Evolutionary conservation across 129 eudicot genomes (phyloP).

Genomic region (Mikania micrantha): DNA sequence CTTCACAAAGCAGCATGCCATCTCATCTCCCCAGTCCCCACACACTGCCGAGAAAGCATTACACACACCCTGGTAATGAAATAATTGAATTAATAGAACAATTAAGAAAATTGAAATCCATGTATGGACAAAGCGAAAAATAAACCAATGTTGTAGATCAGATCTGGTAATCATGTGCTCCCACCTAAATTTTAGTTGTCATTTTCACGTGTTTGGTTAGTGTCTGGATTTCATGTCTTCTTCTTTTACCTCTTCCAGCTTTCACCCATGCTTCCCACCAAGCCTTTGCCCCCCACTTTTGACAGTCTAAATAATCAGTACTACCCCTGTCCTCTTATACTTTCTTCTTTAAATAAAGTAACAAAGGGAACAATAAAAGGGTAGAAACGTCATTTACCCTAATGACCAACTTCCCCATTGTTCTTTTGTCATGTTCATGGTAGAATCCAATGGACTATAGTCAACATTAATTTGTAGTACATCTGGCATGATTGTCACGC

Average conservation of each 20-base stretch:
- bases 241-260: conserved; percentile 33
- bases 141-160: conserved; percentile 13
- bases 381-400: not conserved
- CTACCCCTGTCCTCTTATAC: conserved; percentile 11
- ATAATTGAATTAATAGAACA: too few species aligned
- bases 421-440: not conserved
- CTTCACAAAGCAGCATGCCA: too few species aligned
- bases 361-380: not conserved
- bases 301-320: conserved; percentile 9
- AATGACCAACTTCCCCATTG: not conserved
- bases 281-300: conserved; percentile 19
- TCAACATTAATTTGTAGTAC: not conserved
- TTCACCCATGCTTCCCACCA: conserved; percentile 18
- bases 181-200: conserved; percentile 21
- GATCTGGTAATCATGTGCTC: conserved; percentile 28
- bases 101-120: not conserved
- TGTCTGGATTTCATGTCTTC: conserved; percentile 16
- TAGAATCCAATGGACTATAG: not conserved
- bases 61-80: too few species aligned
- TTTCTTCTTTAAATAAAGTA: not conserved
- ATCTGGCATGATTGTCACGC: not conserved
- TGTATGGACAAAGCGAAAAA: not conserved
- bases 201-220: conserved; percentile 28
- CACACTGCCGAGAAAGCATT: too few species aligned
- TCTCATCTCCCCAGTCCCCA: too few species aligned